Evolutionary conservation across 768 basidiomycete species (phyloP).

Genomic region (Amanita pallidorosea): DNA sequence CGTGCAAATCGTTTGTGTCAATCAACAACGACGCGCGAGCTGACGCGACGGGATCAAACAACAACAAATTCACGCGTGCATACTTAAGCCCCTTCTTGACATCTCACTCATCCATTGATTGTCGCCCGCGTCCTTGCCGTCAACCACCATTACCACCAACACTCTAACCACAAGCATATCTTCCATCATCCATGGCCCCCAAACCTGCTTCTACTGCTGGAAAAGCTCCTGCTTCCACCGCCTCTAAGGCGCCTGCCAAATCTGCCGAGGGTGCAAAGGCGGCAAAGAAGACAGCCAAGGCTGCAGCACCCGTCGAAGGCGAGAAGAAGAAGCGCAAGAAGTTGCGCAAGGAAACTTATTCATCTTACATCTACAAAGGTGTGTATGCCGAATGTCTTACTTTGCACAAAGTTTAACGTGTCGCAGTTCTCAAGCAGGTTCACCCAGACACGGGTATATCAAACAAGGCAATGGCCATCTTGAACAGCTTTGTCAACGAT

Average conservation of each 20-base stretch:
- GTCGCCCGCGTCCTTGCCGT: constrained; percentile 15
- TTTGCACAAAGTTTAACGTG: neutral
- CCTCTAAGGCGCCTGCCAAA: constrained; percentile 67
- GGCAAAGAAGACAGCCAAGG: constrained; percentile 68
- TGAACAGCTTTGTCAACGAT: constrained; percentile 95
- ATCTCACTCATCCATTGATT: constrained; percentile 12
- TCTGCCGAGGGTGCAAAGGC: constrained; percentile 53
- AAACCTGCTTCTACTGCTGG: constrained; percentile 77
- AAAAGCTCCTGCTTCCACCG: constrained; percentile 62
- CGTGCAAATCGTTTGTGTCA: constrained; percentile 10
- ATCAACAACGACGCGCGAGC: constrained; percentile 15
- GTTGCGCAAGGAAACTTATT: constrained; percentile 84
- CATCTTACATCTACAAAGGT: constrained; percentile 95
- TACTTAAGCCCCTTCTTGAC: constrained; percentile 26
- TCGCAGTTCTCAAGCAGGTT: constrained; percentile 84
- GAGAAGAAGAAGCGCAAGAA: constrained; percentile 90
- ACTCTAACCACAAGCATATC: constrained; percentile 6
- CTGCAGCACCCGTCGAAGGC: constrained; percentile 43
- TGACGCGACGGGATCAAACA: constrained; percentile 30
- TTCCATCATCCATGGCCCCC: constrained; percentile 49
- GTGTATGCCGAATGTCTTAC: constrained; percentile 7
- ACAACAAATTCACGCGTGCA: constrained; percentile 31
- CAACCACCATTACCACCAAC: constrained; percentile 8
- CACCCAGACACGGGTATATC: constrained; percentile 99
- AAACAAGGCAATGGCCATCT: constrained; percentile 96